These are phyloP conservation scores for Eimeria tenella DNA, from an alignment of 169 alveolate species.

Conservation along the genomic window DNA sequence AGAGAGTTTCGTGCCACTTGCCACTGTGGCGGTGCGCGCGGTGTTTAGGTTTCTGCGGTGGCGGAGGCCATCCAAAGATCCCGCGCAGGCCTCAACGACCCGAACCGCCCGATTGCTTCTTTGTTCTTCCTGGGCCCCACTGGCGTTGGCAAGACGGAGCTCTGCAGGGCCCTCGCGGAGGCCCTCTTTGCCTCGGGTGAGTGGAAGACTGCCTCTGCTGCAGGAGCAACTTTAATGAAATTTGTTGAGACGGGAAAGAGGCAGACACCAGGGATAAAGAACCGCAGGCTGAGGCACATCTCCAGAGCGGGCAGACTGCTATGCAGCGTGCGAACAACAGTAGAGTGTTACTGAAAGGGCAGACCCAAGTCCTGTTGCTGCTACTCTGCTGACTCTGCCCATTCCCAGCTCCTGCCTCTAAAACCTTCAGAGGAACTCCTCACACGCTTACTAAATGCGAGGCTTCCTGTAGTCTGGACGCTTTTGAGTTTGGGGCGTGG, in stretches of 20 bases:
- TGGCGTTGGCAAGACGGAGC: constrained; percentile 95
- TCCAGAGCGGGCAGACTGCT: constrained; percentile 92
- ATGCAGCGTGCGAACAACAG: constrained; percentile 82
- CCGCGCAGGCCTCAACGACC: constrained; percentile 93
- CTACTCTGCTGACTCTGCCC: no score
- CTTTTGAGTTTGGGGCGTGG: neutral
- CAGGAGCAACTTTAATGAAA: neutral
- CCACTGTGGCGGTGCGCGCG: neutral
- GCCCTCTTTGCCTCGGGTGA: constrained; percentile 88
- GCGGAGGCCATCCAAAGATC: constrained; percentile 91
- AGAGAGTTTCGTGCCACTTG: neutral
- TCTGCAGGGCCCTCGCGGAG: constrained; percentile 93
- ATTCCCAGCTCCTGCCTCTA: neutral
- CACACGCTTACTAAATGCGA: neutral
- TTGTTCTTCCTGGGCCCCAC: constrained; percentile 94
- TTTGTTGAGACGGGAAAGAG: no score
- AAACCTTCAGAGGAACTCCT: constrained; percentile 89
- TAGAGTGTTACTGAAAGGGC: no score
- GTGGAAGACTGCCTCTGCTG: neutral
- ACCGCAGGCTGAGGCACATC: constrained; percentile 92
- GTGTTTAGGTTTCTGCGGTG: constrained; percentile 79
- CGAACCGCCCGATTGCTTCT: constrained; percentile 93
- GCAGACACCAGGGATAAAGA: constrained; percentile 69
- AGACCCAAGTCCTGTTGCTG: no score
- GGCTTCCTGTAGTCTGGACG: neutral